A percentile compares a stretch with the other conserved stretches of the same genome.
These are phyloP conservation scores for Saturnispora halmiae DNA, from an alignment of 805 yeast genomes.

Conservation along the genomic window DNA sequence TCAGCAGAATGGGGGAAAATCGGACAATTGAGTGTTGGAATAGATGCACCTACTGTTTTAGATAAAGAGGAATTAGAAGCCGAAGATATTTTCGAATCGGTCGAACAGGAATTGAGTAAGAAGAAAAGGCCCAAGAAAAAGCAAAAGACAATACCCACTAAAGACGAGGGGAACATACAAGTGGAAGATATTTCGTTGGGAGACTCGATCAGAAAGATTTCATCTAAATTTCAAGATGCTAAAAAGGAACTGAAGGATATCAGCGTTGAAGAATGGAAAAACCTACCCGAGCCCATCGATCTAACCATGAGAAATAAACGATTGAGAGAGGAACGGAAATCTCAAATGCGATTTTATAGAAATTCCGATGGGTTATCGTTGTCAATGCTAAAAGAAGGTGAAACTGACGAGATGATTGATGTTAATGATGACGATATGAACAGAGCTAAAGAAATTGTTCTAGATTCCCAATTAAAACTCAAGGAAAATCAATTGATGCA, in stretches of 20 bases:
- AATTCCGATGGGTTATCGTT: slow-evolving; percentile 63
- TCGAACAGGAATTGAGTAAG: slow-evolving; percentile 47
- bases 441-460: slow-evolving; percentile 55
- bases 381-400: slow-evolving; percentile 27
- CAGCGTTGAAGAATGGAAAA: slow-evolving; percentile 67
- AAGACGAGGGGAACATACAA: neutral
- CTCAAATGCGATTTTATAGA: slow-evolving; percentile 64
- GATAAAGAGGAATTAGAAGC: slow-evolving; percentile 62
- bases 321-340: slow-evolving; percentile 49
- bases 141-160: slow-evolving; percentile 18
- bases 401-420: slow-evolving; percentile 19
- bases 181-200: slow-evolving; percentile 14
- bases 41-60: neutral
- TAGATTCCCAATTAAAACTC: slow-evolving; percentile 46
- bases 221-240: slow-evolving; percentile 57
- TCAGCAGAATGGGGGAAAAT: slow-evolving; percentile 63
- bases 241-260: slow-evolving; percentile 54
- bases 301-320: slow-evolving; percentile 74
- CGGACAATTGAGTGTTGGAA: slow-evolving; percentile 19
- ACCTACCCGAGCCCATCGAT: slow-evolving; percentile 82
- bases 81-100: slow-evolving; percentile 51
- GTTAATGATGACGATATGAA: slow-evolving; percentile 30
- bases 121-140: slow-evolving; percentile 27
- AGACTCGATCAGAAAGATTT: slow-evolving; percentile 28
- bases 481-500: slow-evolving; percentile 23